Evolutionary conservation across 1,139 yeast genomes (phyloP).

Genomic region (Sugiyamaella xylanicola): DNA sequence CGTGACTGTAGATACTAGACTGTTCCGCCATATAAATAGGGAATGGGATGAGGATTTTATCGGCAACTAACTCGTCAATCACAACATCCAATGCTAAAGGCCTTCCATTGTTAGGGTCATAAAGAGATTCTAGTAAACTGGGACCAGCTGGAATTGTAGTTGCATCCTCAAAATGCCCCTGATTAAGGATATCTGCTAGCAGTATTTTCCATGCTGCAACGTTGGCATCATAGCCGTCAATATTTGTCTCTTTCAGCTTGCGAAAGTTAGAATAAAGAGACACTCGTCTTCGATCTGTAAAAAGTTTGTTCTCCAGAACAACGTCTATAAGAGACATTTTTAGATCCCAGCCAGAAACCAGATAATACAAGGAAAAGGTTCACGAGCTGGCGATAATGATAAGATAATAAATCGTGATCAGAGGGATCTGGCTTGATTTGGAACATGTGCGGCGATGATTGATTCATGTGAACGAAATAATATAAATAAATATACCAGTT

Average conservation of each 20-base stretch:
- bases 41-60: slow-evolving; percentile 35
- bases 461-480: background rate
- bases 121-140: slow-evolving; percentile 35
- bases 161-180: slow-evolving; percentile 25
- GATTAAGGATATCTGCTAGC: slow-evolving; percentile 36
- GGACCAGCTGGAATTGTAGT: slow-evolving; percentile 36
- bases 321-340: slow-evolving; percentile 26
- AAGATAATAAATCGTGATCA: too few species aligned
- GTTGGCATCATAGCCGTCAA: slow-evolving; percentile 73
- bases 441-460: slow-evolving; percentile 1
- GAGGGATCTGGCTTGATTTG: too few species aligned
- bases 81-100: slow-evolving; percentile 43
- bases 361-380: too few species aligned
- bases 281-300: slow-evolving; percentile 55
- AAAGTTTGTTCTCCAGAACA: slow-evolving; percentile 37
- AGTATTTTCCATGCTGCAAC: slow-evolving; percentile 60
- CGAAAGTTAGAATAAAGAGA: slow-evolving; percentile 67
- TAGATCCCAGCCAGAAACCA: too few species aligned
- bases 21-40: slow-evolving; percentile 23
- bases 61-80: slow-evolving; percentile 39
- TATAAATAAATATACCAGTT: too few species aligned
- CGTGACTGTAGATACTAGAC: slow-evolving; percentile 24
- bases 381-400: too few species aligned
- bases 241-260: slow-evolving; percentile 54
- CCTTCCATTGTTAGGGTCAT: slow-evolving; percentile 37